phyloP scores from a whole-genome alignment of 495 filamentous ascomycete species.

The Lophiotrema nucula region DNA sequence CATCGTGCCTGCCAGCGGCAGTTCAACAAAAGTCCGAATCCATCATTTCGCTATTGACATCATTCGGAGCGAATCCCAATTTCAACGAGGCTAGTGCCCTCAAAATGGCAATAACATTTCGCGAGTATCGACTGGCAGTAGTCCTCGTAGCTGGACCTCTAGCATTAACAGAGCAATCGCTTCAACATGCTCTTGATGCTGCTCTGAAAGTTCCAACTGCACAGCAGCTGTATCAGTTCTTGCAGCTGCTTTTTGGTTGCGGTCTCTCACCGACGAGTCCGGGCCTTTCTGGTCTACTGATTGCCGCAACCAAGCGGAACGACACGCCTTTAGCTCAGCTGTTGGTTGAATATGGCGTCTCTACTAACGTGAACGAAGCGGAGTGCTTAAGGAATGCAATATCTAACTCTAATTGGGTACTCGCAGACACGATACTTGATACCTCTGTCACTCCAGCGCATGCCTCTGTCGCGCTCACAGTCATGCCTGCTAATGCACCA shows the following conservation, averaged over 20 bases:
- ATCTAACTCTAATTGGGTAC: constrained; percentile 15
- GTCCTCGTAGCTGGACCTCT: constrained; percentile 19
- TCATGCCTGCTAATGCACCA: background rate
- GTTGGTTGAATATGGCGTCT: constrained; percentile 20
- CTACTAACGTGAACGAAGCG: constrained; percentile 16
- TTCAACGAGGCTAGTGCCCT: constrained; percentile 25
- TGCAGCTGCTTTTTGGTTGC: constrained; percentile 24
- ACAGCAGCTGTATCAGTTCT: constrained; percentile 14
- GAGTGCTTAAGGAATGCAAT: constrained; percentile 20
- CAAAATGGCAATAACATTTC: constrained; percentile 10
- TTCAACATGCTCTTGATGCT: constrained; percentile 6
- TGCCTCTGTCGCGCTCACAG: constrained; percentile 12
- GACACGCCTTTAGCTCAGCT: constrained; percentile 14
- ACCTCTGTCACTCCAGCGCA: constrained; percentile 6
- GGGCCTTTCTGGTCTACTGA: constrained; percentile 8
- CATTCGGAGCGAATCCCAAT: constrained; percentile 27
- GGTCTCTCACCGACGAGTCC: constrained; percentile 9
- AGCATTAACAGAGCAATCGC: background rate
- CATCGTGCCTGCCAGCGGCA: constrained; percentile 21
- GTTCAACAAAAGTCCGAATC: constrained; percentile 23
- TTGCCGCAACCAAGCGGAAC: constrained; percentile 22
- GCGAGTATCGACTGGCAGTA: constrained; percentile 19
- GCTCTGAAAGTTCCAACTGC: constrained; percentile 13
- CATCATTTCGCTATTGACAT: constrained; percentile 14
- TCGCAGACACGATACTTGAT: constrained; percentile 12